These are phyloP conservation scores for Pseudogymnoascus sp. DNA, from an alignment of 2,329 filamentous ascomycete genomes.

Conservation along the genomic window DNA sequence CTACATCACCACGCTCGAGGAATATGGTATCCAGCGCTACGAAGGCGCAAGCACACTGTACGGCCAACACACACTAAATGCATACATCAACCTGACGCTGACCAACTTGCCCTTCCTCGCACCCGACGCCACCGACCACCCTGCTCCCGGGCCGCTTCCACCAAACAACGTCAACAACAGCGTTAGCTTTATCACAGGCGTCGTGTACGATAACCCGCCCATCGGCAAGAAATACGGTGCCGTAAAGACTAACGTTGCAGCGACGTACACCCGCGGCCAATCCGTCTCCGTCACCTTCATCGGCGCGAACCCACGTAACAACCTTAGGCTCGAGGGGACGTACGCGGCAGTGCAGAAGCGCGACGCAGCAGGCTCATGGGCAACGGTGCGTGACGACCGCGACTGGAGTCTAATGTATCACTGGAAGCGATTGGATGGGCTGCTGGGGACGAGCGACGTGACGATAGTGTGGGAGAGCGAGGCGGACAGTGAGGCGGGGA, in stretches of 20 bases:
- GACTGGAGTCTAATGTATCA: constrained; percentile 80
- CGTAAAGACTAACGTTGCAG: constrained; percentile 45
- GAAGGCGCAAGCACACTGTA: constrained; percentile 92
- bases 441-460: constrained; percentile 70
- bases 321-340: constrained; percentile 68
- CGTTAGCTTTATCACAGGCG: constrained; percentile 70
- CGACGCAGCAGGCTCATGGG: constrained; percentile 47
- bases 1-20: constrained; percentile 67
- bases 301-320: constrained; percentile 84
- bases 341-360: constrained; percentile 68
- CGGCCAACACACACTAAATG: constrained; percentile 71
- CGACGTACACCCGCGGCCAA: constrained; percentile 51
- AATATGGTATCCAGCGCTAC: constrained; percentile 79
- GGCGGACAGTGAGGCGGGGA: constrained; percentile 49
- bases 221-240: constrained; percentile 63
- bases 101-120: constrained; percentile 60
- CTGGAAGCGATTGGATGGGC: constrained; percentile 64
- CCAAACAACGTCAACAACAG: constrained; percentile 72
- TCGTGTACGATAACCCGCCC: constrained; percentile 63
- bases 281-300: constrained; percentile 63
- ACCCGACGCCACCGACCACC: constrained; percentile 35
- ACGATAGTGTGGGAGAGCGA: constrained; percentile 73
- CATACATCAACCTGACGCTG: constrained; percentile 82
- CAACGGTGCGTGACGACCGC: constrained; percentile 57
- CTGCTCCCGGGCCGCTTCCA: constrained; percentile 52